These are phyloP conservation scores for Fusarium pseudograminearum DNA, from an alignment of 2,329 filamentous ascomycete species.

Conservation along the genomic window DNA sequence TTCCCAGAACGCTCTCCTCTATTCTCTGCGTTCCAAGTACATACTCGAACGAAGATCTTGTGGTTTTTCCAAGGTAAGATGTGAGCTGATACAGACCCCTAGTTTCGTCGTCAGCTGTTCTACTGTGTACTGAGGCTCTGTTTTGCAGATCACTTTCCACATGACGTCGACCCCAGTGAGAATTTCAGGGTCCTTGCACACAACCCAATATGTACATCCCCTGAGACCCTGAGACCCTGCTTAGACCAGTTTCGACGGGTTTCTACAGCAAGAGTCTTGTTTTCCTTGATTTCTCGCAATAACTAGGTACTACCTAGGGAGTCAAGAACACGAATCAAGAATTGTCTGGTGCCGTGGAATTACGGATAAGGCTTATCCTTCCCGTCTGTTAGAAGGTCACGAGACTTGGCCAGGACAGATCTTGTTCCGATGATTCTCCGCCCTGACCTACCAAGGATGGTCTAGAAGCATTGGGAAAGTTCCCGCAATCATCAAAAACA, in stretches of 20 bases:
- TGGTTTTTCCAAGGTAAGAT: not conserved
- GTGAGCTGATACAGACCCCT: not conserved
- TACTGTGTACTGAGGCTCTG: slow-evolving; percentile 34
- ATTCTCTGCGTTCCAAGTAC: not conserved
- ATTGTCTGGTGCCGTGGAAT: not conserved
- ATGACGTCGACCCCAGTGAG: slow-evolving; percentile 35
- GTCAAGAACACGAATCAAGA: slow-evolving; percentile 2
- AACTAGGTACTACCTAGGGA: not conserved
- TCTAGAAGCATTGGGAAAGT: slow-evolving; percentile 9
- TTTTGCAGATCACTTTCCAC: slow-evolving; percentile 36
- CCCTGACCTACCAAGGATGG: not conserved
- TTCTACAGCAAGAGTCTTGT: slow-evolving; percentile 25
- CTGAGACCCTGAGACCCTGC: slow-evolving; percentile 9
- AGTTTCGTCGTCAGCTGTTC: slow-evolving; percentile 9
- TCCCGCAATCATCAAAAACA: slow-evolving; percentile 26
- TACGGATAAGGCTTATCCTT: slow-evolving; percentile 1
- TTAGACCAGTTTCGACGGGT: slow-evolving; percentile 24
- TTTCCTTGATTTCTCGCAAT: slow-evolving; percentile 13
- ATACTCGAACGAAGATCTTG: not conserved
- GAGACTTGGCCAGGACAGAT: slow-evolving; percentile 4
- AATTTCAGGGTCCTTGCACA: slow-evolving; percentile 38
- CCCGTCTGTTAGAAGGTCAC: slow-evolving; percentile 11
- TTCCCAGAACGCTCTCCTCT: not conserved
- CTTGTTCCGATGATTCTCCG: slow-evolving; percentile 11
- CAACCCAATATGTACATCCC: not conserved